Percentiles rank a stretch among this genome's conserved stretches.
Evolutionary conservation across 1,139 yeast genomes (phyloP).

Genomic region (Debaryomycetaceae sp.): DNA sequence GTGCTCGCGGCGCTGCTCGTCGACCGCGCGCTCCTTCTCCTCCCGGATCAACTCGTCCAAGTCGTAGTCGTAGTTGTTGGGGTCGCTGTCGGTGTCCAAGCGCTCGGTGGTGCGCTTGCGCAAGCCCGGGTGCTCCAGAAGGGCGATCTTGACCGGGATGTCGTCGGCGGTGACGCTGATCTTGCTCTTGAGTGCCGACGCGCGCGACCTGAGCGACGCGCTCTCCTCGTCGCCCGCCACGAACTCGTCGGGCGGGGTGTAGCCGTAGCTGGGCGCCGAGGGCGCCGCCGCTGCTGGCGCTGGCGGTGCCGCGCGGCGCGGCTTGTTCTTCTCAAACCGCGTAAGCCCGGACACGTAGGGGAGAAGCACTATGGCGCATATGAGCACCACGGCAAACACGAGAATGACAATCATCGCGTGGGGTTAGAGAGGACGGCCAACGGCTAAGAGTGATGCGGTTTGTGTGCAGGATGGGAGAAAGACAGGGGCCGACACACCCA

Average conservation of each 20-base stretch:
- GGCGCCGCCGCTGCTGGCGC: slow-evolving; percentile 5
- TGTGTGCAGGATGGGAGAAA: slow-evolving; percentile 1
- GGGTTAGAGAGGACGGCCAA: slow-evolving; percentile 1
- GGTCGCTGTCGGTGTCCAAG: slow-evolving; percentile 30
- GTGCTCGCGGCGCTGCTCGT: slow-evolving; percentile 20
- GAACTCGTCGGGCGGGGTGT: slow-evolving; percentile 40
- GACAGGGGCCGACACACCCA: no score
- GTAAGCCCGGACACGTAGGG: slow-evolving; percentile 41
- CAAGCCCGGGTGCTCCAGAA: slow-evolving; percentile 17
- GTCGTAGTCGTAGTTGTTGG: slow-evolving; percentile 31
- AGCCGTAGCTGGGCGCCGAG: slow-evolving; percentile 18
- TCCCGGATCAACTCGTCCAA: slow-evolving; percentile 14
- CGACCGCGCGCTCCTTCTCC: slow-evolving; percentile 26
- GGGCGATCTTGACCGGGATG: slow-evolving; percentile 33
- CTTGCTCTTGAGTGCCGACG: slow-evolving; percentile 28
- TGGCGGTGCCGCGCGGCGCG: slow-evolving; percentile 9
- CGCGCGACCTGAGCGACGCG: slow-evolving; percentile 17
- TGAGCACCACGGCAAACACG: slow-evolving; percentile 23
- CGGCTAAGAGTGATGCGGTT: neutral
- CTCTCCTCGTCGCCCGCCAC: slow-evolving; percentile 12
- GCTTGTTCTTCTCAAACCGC: slow-evolving; percentile 21
- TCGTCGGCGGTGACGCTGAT: slow-evolving; percentile 34
- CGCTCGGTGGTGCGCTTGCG: slow-evolving; percentile 26
- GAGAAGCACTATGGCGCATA: slow-evolving; percentile 27
- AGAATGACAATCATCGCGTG: slow-evolving; percentile 3